Evolutionary conservation across 106 monocot genomes (phyloP), one percentile per base, ranked within the genome.

Genomic region (Allium sativum): DNA sequence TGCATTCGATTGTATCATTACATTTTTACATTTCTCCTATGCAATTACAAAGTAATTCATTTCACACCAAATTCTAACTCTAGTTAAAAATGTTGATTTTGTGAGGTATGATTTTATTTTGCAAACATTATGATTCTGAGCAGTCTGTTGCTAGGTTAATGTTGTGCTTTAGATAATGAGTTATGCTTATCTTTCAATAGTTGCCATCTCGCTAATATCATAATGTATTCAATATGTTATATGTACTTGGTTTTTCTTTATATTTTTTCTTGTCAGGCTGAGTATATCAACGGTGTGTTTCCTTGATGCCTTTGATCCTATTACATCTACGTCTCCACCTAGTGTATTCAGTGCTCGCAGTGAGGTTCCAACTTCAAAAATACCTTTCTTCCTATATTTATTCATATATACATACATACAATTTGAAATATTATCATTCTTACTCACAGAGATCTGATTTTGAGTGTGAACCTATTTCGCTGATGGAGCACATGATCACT

Each of bases 31-130:
- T n/a, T n/a, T n/a, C n/a, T n/a, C n/a, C n/a, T n/a, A n/a, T n/a
- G n/a, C n/a, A n/a, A n/a, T n/a, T n/a, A n/a, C n/a, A n/a, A n/a
- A n/a, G n/a, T n/a, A n/a, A n/a, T n/a, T n/a, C n/a, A n/a, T n/a
- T n/a, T n/a, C n/a, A n/a, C n/a, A n/a, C n/a, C n/a, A n/a, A n/a
- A n/a, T n/a, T n/a, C n/a, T n/a, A n/a, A n/a, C n/a, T n/a, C n/a
- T n/a, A n/a, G n/a, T n/a, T n/a, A n/a, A 71, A 78, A 95, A 95
- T 82, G 53, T 61, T 42, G 94, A 95, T 44, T 95, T 90, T 77
- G 64, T 53, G 10, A 90, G 86, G 91, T 92, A 79, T 58, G 7
- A 42, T 66, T 55, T 65, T 52, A 57, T 40, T 70, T 22, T 10
- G 31, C 31, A 31, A 31, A 31, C 31, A 31, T 3, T 31, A 31